Conservation (phyloP, 805 yeast genomes). For the Kuraishia hungarica region DNA sequence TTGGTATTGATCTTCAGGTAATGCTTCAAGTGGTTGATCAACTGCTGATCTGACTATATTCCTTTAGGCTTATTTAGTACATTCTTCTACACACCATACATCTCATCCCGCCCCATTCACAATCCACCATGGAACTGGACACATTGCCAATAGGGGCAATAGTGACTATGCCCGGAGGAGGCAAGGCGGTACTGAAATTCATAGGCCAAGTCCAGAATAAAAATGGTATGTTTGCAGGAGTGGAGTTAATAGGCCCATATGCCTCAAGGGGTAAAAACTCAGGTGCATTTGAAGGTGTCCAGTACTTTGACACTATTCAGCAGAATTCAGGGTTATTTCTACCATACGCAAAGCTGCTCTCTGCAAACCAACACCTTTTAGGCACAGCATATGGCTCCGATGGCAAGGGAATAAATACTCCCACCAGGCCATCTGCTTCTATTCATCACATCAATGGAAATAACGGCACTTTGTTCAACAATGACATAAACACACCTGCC, state of each 20-base stretch:
- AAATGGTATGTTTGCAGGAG: slow-evolving; percentile 75
- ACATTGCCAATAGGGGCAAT: slow-evolving; percentile 8
- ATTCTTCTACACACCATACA: too few species aligned
- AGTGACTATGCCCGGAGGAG: slow-evolving; percentile 51
- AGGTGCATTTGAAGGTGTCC: slow-evolving; percentile 69
- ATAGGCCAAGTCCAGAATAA: slow-evolving; percentile 70
- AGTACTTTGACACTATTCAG: slow-evolving; percentile 55
- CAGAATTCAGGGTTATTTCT: slow-evolving; percentile 75
- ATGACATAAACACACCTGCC: not conserved
- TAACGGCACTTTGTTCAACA: not conserved
- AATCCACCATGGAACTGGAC: not conserved
- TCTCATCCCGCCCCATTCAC: not conserved
- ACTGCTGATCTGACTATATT: too few species aligned
- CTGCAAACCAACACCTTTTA: slow-evolving; percentile 6
- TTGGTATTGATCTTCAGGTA: too few species aligned
- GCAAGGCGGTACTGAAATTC: slow-evolving; percentile 59
- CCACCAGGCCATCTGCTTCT: slow-evolving; percentile 4
- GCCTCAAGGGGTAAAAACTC: slow-evolving; percentile 68
- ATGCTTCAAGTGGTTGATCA: too few species aligned
- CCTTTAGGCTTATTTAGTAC: too few species aligned
- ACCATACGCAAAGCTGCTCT: slow-evolving; percentile 35
- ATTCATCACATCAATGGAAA: slow-evolving; percentile 1
- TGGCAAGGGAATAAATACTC: slow-evolving; percentile 4
- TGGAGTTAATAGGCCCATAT: slow-evolving; percentile 68
- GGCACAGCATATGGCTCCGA: slow-evolving; percentile 6